Evolutionary conservation across 2,329 filamentous ascomycete genomes (phyloP).

Genomic region (Nigrograna mackinnonii): DNA sequence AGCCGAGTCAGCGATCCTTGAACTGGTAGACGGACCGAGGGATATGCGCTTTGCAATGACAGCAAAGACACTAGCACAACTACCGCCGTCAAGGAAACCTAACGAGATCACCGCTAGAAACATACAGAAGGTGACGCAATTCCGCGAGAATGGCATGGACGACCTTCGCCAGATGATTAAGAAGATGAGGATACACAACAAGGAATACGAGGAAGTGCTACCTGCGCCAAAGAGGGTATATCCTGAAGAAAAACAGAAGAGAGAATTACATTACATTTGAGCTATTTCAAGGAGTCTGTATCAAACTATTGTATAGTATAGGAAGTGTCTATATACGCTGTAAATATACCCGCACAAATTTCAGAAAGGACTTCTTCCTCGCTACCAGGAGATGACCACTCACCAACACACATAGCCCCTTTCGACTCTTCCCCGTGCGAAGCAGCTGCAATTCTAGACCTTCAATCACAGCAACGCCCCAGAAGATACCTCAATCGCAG

Average conservation of each 20-base stretch:
- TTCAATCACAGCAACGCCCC: too few species aligned
- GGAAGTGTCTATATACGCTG: neutral
- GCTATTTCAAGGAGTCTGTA: conserved; percentile 4
- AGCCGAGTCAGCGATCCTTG: conserved; percentile 85
- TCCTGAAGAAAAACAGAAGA: conserved; percentile 24
- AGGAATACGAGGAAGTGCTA: conserved; percentile 28
- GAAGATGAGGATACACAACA: conserved; percentile 33
- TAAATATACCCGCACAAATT: neutral
- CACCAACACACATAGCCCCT: neutral
- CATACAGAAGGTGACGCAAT: conserved; percentile 80
- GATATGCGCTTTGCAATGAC: conserved; percentile 96
- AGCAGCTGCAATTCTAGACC: too few species aligned
- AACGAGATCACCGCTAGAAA: conserved; percentile 78
- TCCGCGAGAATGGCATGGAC: conserved; percentile 66
- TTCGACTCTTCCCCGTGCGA: too few species aligned
- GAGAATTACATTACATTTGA: conserved; percentile 33
- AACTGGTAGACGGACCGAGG: conserved; percentile 90
- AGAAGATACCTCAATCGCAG: too few species aligned
- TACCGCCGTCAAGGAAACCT: conserved; percentile 58
- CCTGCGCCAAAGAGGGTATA: conserved; percentile 35
- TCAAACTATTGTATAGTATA: neutral
- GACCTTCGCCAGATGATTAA: conserved; percentile 67
- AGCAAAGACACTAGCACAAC: conserved; percentile 76
- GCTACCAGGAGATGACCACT: neutral
- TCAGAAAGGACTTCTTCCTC: neutral